Evolutionary conservation across 2,329 filamentous ascomycete genomes (phyloP), one percentile per base, ranked within the genome.

Genomic region (Alternaria consortialis): DNA sequence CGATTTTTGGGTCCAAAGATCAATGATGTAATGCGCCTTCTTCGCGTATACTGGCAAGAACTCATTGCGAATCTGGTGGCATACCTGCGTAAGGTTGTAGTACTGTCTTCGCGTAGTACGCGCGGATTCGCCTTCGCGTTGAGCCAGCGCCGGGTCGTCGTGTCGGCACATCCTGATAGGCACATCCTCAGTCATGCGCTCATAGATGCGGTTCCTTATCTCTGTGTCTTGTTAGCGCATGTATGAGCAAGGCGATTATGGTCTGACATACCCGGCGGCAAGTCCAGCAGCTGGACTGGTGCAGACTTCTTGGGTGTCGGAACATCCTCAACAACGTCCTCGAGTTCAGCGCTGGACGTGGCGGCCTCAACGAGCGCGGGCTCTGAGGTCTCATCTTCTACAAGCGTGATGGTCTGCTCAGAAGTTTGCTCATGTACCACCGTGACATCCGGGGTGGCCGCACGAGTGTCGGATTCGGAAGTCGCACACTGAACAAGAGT

Each of bases 61-160:
- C 36, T 76, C 74, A 5, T 53, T 27, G 39, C 74, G 73, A 13
- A 75, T 62, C n/a, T 66, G 60, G 4, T 51, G 64, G 51, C 66
- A 73, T n/a, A 71, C 72, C 52, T 74, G 71, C 1, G 71, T 71
- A 3, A 76, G 54, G 25, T 25, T 53, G 58, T 60, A 57, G 34
- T 57, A 60, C 20, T 60, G 58, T 39, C 58, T 48, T 13, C 56
- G 34, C 27, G 34, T 20, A 7, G 53, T 39, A n/a, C 34, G 47
- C 5, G 40, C 36, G 5, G 46, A 15, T 37, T 62, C 55, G 20
- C 17, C 46, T 8, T 64, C 59, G 31, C 31, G 39, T 23, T 46
- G 44, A n/a, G 44, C 31, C 15, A 64, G 53, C 3, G 62, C 59
- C 4, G 62, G 55, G 27, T 64, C 62, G 31, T 64, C 62, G 32